Percentiles rank a stretch among this genome's conserved stretches.
These are phyloP conservation scores for Xylaria sp. DNA, from an alignment of 2,329 filamentous ascomycete species.

Conservation along the genomic window DNA sequence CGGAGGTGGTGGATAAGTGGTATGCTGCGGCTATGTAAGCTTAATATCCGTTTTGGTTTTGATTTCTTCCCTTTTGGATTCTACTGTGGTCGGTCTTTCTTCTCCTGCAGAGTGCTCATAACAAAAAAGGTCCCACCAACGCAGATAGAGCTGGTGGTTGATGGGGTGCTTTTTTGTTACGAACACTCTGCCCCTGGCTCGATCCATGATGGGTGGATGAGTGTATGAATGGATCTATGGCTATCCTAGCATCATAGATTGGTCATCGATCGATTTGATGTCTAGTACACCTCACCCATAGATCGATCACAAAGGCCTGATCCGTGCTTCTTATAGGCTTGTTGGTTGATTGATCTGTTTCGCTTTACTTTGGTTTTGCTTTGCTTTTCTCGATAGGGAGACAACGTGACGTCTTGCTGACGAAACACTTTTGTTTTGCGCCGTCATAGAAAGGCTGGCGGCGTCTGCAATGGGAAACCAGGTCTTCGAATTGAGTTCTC, in stretches of 20 bases:
- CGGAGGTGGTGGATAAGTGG: conserved; percentile 36
- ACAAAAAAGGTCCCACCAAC: too few relatives aligned
- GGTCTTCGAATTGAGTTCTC: conserved; percentile 27
- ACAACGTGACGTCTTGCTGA: conserved; percentile 29
- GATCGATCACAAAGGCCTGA: conserved; percentile 12
- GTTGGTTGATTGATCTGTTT: background rate
- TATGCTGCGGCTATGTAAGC: conserved; percentile 37
- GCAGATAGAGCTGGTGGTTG: too few relatives aligned
- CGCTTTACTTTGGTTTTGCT: too few relatives aligned
- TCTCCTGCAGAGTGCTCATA: background rate
- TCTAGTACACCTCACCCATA: background rate
- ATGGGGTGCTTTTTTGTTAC: background rate
- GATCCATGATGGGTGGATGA: background rate
- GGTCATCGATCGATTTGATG: conserved; percentile 20
- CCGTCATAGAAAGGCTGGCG: conserved; percentile 36
- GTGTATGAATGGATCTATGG: background rate
- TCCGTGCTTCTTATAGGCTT: background rate
- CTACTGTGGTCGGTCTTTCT: background rate
- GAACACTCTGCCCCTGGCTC: background rate
- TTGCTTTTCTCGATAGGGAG: conserved; percentile 3
- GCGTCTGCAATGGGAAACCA: conserved; percentile 37
- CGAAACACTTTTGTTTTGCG: background rate
- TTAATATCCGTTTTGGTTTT: background rate
- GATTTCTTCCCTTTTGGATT: background rate
- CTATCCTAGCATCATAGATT: conserved; percentile 28